Percentiles rank a stretch among this genome's conserved stretches.
These are phyloP conservation scores for Dacryopinax primogenitus DNA, from an alignment of 768 basidiomycete genomes.

Conservation along the genomic window DNA sequence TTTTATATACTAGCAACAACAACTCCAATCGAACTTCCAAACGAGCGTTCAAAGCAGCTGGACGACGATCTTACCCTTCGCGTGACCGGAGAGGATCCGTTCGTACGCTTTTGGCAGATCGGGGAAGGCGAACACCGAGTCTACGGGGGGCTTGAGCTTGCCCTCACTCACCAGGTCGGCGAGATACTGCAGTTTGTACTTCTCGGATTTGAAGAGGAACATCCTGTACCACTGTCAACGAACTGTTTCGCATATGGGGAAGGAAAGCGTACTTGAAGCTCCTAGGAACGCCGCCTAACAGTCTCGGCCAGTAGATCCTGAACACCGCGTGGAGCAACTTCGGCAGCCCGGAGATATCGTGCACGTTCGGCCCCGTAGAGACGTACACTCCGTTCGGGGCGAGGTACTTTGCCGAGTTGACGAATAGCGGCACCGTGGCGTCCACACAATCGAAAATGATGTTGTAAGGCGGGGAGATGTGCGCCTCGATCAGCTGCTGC, in stretches of 20 bases:
- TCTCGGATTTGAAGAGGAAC: conserved; percentile 25
- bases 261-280: conserved; percentile 33
- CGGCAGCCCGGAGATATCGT: conserved; percentile 26
- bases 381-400: conserved; percentile 42
- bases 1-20: background rate
- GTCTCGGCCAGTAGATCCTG: conserved; percentile 31
- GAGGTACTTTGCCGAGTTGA: conserved; percentile 40
- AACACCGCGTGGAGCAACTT: conserved; percentile 21
- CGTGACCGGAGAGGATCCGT: conserved; percentile 40
- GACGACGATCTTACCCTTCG: conserved; percentile 56
- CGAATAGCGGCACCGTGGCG: conserved; percentile 36
- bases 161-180: conserved; percentile 34
- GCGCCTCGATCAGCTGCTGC: conserved; percentile 34
- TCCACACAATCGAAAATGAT: conserved; percentile 51
- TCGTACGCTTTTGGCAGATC: conserved; percentile 52
- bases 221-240: conserved; percentile 23
- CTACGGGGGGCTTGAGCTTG: conserved; percentile 42
- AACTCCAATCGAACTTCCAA: background rate
- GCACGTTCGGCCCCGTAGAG: conserved; percentile 39
- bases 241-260: background rate
- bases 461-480: conserved; percentile 41
- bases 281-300: conserved; percentile 42
- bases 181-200: conserved; percentile 29
- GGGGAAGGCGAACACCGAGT: conserved; percentile 46
- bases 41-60: background rate